A percentile compares a stretch with the other conserved stretches of the same genome.
These are phyloP conservation scores for Fusarium veterinarium DNA, from an alignment of 2,329 filamentous ascomycete species.

Conservation along the genomic window DNA sequence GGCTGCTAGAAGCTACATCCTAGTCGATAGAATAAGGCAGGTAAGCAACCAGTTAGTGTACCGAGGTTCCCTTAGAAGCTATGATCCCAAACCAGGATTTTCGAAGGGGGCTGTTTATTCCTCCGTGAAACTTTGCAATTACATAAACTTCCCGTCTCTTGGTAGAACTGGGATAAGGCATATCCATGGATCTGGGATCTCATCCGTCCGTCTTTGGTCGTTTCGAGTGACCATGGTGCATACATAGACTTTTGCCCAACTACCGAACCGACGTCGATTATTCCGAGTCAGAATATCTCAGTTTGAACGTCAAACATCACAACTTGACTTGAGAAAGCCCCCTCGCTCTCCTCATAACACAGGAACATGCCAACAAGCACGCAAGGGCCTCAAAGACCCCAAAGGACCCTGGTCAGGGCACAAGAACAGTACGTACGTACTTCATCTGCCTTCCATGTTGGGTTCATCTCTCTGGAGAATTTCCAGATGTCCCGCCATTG, in stretches of 20 bases:
- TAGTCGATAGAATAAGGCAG: slow-evolving; percentile 13
- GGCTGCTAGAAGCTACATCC: slow-evolving; percentile 6
- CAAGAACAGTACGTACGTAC: background rate
- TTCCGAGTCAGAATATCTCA: background rate
- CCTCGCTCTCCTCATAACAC: slow-evolving; percentile 9
- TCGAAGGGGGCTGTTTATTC: slow-evolving; percentile 12
- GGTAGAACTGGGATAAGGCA: background rate
- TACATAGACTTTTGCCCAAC: background rate
- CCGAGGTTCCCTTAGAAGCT: slow-evolving; percentile 7
- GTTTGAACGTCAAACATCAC: background rate
- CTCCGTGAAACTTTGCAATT: slow-evolving; percentile 16
- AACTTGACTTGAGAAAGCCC: background rate
- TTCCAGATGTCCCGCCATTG: slow-evolving; percentile 17
- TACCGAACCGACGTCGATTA: slow-evolving; percentile 7
- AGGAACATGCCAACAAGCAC: slow-evolving; percentile 6
- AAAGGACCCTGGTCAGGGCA: slow-evolving; percentile 3
- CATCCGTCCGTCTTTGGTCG: background rate
- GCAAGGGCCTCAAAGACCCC: background rate
- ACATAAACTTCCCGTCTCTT: slow-evolving; percentile 28
- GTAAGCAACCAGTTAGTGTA: background rate
- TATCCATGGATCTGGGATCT: slow-evolving; percentile 1
- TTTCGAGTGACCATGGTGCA: background rate
- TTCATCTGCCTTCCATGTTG: slow-evolving; percentile 26
- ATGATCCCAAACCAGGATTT: slow-evolving; percentile 17
- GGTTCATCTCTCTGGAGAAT: slow-evolving; percentile 11